Evolutionary conservation across 1,139 yeast species (phyloP), one percentile per base, ranked within the genome.

Genomic region (Debaryomyces udenii): DNA sequence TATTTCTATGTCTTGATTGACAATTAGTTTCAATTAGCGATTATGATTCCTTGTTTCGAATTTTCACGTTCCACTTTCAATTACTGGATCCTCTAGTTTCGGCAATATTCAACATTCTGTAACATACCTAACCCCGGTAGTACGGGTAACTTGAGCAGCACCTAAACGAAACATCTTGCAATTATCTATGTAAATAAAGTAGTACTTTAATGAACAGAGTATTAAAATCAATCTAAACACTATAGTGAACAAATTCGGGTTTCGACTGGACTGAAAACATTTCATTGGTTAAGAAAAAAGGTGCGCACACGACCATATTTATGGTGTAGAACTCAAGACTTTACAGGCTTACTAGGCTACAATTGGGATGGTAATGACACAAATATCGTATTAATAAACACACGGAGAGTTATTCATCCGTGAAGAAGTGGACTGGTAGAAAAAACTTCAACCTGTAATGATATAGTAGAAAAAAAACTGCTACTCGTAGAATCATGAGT

Each of bases 141-240:
- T 63, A 66, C 85, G 85, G 72, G 78, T 80, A 61, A 73, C 78
- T 66, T 76, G 80, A 59, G 70, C 66, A 61, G 80, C 79, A 68
- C 83, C 79, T 74, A 80, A 76, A 68, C 83, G 80, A 73, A 80
- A 80, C 87, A 81, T 81, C 32, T 42, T 41, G 38, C 38, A 38
- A 36, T 33, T 36, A 32, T 35, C 39, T 33, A 22, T 23, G 24
- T 26, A 26, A 16, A 26, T 34, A 34, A 26, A 26, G 20, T 26
- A 23, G 11, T 23, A 22, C 24, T 34, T 15, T 34, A 26, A 27
- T 34, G 27, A 26, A 34, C 24, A 34, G 24, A 9, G 24, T 15
- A n/a, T 24, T 34, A 17, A 34, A 34, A 34, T 34, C 30, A 26
- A 34, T 27, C 24, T 34, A 34, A 34, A 34, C 37, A 34, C 15